Conservation (phyloP, 169 alveolate species). For the Theileria parva region DNA sequence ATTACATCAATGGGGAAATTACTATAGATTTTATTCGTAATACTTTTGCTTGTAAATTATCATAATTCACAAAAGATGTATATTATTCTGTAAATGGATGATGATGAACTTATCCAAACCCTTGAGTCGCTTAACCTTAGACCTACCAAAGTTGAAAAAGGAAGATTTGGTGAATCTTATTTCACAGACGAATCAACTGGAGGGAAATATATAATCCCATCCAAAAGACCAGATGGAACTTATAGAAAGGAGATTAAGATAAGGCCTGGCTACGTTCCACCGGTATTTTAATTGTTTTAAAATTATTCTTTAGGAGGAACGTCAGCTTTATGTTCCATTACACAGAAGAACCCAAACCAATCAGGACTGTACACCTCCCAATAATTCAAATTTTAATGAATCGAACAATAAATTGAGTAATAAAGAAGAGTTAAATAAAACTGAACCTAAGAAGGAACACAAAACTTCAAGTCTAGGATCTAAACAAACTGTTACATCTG, state of each 20-base stretch:
- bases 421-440: too few relatives aligned
- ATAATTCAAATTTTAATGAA: neutral
- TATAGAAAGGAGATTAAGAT: slow-evolving; percentile 69
- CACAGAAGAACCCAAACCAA: slow-evolving; percentile 14
- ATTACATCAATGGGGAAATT: neutral
- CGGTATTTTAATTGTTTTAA: slow-evolving; percentile 31
- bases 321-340: slow-evolving; percentile 6
- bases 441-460: neutral
- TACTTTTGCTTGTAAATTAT: slow-evolving; percentile 6
- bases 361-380: neutral
- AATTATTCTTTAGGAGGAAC: slow-evolving; percentile 19
- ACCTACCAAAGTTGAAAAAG: neutral
- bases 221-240: slow-evolving; percentile 76
- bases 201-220: slow-evolving; percentile 66
- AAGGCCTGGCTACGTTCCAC: slow-evolving; percentile 75
- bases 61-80: neutral
- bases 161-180: slow-evolving; percentile 72
- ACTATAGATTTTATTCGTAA: neutral
- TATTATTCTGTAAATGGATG: slow-evolving; percentile 10
- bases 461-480: neutral
- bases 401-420: neutral
- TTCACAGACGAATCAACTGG: slow-evolving; percentile 64
- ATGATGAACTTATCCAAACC: slow-evolving; percentile 28
- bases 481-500: neutral
- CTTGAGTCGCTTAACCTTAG: slow-evolving; percentile 20